phyloP scores from a whole-genome alignment of 2,329 filamentous ascomycete species.

The Alternaria atra region DNA sequence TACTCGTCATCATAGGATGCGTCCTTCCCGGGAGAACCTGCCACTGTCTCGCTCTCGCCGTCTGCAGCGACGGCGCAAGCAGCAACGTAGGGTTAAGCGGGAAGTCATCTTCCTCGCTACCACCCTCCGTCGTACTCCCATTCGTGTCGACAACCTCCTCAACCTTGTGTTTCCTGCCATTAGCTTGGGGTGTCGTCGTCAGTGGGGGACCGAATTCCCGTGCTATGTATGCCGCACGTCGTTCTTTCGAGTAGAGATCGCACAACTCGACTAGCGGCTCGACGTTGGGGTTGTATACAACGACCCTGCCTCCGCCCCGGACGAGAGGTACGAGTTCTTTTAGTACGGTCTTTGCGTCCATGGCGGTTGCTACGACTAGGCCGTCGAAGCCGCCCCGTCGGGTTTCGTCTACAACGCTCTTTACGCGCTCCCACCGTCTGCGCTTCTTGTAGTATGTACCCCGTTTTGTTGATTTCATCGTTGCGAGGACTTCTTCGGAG shows the following conservation, averaged over 20 bases:
- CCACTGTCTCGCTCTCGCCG: constrained; percentile 79
- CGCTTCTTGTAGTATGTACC: constrained; percentile 90
- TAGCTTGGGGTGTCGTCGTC: background rate
- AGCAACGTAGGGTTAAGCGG: constrained; percentile 87
- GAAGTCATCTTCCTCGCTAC: constrained; percentile 68
- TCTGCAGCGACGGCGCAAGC: constrained; percentile 82
- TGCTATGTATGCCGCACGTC: constrained; percentile 72
- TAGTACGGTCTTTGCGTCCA: constrained; percentile 82
- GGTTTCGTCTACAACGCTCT: constrained; percentile 76
- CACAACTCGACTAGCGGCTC: constrained; percentile 81
- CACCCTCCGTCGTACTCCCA: constrained; percentile 23
- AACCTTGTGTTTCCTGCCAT: constrained; percentile 14
- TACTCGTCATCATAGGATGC: constrained; percentile 91
- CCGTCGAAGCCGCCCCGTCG: constrained; percentile 82
- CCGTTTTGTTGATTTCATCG: constrained; percentile 82
- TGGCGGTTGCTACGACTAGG: constrained; percentile 80
- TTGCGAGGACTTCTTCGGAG: constrained; percentile 67
- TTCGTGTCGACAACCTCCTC: constrained; percentile 28
- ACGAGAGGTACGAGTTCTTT: constrained; percentile 80
- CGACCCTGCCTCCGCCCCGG: constrained; percentile 81
- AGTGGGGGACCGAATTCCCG: constrained; percentile 34
- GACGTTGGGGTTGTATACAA: constrained; percentile 82
- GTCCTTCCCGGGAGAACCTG: constrained; percentile 92
- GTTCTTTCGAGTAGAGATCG: constrained; percentile 83
- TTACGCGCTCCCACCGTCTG: constrained; percentile 78